A percentile compares a stretch with the other conserved stretches of the same genome.
Conservation (phyloP, 1,284 basidiomycete species). For the Cryptococcus maquisensis region DNA sequence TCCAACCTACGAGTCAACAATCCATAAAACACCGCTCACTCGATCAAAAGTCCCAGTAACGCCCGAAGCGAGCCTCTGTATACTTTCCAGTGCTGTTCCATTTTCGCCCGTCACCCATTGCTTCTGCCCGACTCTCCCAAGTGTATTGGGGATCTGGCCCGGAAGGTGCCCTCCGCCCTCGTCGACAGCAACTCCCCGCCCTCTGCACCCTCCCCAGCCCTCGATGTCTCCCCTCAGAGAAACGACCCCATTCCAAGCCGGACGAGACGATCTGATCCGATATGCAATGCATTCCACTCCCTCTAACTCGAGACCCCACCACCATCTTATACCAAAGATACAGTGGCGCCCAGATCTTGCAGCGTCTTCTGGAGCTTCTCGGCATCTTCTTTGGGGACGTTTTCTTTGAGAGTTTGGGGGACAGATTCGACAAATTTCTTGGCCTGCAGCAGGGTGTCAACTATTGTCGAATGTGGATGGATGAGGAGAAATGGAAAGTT, state of each 20-base stretch:
- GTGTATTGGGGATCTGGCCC: too few relatives aligned
- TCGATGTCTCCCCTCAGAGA: not conserved
- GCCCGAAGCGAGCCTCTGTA: too few relatives aligned
- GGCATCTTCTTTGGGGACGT: constrained; percentile 93
- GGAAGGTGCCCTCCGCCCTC: too few relatives aligned
- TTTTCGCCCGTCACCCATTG: too few relatives aligned
- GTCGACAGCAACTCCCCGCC: too few relatives aligned
- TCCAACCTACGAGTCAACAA: too few relatives aligned
- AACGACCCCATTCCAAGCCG: not conserved
- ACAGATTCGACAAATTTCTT: constrained; percentile 99
- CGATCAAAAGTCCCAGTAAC: too few relatives aligned
- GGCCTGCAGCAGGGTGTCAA: constrained; percentile 58
- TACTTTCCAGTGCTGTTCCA: too few relatives aligned
- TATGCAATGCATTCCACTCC: not conserved
- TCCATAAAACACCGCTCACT: too few relatives aligned
- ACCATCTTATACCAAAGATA: constrained; percentile 57
- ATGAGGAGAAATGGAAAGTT: not conserved
- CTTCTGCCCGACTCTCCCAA: too few relatives aligned
- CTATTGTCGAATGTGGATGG: not conserved
- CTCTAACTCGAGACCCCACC: too few relatives aligned
- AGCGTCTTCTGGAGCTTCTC: constrained; percentile 93
- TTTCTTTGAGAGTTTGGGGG: constrained; percentile 93
- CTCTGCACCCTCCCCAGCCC: too few relatives aligned
- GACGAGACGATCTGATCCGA: not conserved
- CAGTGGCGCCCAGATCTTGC: constrained; percentile 81